A percentile compares a stretch with the other conserved stretches of the same genome.
phyloP scores from a whole-genome alignment of 228 moss, liverwort and hornwort genomes.

The Sphagnum magellanicum region DNA sequence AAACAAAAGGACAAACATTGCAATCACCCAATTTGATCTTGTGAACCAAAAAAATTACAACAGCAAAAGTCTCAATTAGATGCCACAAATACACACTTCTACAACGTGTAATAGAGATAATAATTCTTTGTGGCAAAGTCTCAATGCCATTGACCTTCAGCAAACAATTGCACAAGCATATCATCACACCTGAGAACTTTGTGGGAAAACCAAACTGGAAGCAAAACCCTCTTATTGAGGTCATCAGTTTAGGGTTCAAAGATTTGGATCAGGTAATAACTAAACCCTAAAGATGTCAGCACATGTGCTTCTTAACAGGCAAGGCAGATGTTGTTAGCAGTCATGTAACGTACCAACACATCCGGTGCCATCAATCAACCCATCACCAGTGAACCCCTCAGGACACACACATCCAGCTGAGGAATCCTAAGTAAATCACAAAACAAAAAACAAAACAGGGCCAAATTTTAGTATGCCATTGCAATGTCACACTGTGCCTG shows the following conservation, averaged over 20 bases:
- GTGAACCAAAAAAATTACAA: not conserved
- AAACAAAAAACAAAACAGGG: not conserved
- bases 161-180: not conserved
- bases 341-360: not conserved
- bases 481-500: too few relatives aligned
- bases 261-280: not conserved
- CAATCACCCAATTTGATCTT: not conserved
- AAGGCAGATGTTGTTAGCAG: not conserved
- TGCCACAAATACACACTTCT: too few relatives aligned
- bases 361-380: conserved; percentile 7
- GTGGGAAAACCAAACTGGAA: not conserved
- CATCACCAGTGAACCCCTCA: conserved; percentile 62
- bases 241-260: not conserved
- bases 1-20: not conserved
- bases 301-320: not conserved
- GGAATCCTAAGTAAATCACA: not conserved
- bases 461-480: too few relatives aligned
- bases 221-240: not conserved
- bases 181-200: not conserved
- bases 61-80: too few relatives aligned
- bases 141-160: not conserved
- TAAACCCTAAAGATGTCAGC: not conserved
- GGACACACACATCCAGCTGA: conserved; percentile 59
- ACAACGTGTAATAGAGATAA: not conserved
- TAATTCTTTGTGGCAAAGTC: not conserved